Base-by-base conservation (phyloP, 2,329 filamentous ascomycete genomes). In the Hypoxylon sp. region DNA sequence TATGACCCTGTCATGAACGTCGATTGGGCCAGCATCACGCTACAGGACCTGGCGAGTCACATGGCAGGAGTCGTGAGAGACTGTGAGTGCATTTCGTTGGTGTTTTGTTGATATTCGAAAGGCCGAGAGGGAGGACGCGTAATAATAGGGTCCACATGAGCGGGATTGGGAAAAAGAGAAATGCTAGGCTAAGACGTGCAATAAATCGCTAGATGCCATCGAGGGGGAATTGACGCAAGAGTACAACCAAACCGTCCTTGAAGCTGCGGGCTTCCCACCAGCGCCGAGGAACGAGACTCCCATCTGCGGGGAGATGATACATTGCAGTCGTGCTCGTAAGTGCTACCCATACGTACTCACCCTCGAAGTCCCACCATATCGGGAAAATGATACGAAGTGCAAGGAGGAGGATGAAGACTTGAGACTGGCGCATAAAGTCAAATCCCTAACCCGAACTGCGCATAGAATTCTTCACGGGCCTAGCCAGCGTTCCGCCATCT, bases 1-100 rank as follows among this genome's bases (percentile, higher is more conserved):
- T 63, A 69, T 2, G 72, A 75, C 42, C 70, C 71, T 2, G 50
- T 73, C 2, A 70, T 72, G 68, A 64, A 65, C 12, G 66, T 70
- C 3, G 70, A 68, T 44, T 76, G 71, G 70, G 63, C 62, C 16
- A 60, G 56, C 2, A 67, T 75, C 3, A 75, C 75, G 1, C 61
- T 75, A 1, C 76, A 76, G 1, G 69, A 71, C 18, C 61, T 75
- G 16, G 76, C 77, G 5, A 74, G 71, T 38, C 76, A 75, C n/a
- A 67, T 72, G 65, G 71, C 73, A 3, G 75, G 75, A 1, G 73
- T 77, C 1, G 64, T 70, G 2, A 69, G 73, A 68, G 75, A 76
- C 18, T 76, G 75, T 75, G 50, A 70, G 71, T 70, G 2, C 2
- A n/a, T 55, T 45, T 5, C 4, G 8, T 38, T 20, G 9, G 9